Evolutionary conservation across 257 asterid species (phyloP).

Genomic region (Leonotis leonurus): DNA sequence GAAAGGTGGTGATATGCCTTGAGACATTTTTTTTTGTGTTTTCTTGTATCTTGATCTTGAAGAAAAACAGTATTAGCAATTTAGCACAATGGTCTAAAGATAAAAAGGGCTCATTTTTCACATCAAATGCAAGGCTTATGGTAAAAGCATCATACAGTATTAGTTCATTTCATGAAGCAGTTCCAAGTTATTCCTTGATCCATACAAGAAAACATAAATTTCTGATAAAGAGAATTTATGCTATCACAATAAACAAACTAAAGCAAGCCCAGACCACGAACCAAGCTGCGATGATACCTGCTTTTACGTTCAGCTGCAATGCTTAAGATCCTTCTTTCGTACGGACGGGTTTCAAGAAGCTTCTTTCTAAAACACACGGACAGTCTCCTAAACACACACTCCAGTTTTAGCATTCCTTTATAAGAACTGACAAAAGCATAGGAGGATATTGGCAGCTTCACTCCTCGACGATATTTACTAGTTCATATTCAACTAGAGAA

Average conservation of each 20-base stretch:
- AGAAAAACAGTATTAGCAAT: not conserved
- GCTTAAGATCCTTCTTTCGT: slow-evolving; percentile 24
- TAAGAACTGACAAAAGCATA: slow-evolving; percentile 6
- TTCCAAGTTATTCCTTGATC: not conserved
- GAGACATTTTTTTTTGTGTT: not conserved
- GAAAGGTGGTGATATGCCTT: slow-evolving; percentile 32
- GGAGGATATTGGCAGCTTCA: slow-evolving; percentile 34
- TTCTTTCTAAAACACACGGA: slow-evolving; percentile 26
- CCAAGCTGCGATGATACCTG: slow-evolving; percentile 22
- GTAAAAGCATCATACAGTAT: not conserved
- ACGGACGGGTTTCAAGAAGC: slow-evolving; percentile 19
- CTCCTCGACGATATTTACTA: slow-evolving; percentile 42
- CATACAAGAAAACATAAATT: slow-evolving; percentile 19
- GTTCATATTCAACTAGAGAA: slow-evolving; percentile 60
- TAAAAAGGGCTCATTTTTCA: no score
- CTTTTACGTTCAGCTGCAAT: slow-evolving; percentile 19
- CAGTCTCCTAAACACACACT: slow-evolving; percentile 27
- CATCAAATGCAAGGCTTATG: no score
- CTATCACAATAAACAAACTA: slow-evolving; percentile 19
- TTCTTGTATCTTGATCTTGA: not conserved
- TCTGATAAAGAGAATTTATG: slow-evolving; percentile 7
- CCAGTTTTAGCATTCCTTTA: slow-evolving; percentile 26
- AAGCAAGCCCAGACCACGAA: slow-evolving; percentile 12
- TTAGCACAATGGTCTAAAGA: no score
- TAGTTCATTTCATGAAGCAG: slow-evolving; percentile 8